Evolutionary conservation across 441 rosid species (phyloP), one percentile per base, ranked within the genome.

Genomic region (Theobroma grandiflorum): DNA sequence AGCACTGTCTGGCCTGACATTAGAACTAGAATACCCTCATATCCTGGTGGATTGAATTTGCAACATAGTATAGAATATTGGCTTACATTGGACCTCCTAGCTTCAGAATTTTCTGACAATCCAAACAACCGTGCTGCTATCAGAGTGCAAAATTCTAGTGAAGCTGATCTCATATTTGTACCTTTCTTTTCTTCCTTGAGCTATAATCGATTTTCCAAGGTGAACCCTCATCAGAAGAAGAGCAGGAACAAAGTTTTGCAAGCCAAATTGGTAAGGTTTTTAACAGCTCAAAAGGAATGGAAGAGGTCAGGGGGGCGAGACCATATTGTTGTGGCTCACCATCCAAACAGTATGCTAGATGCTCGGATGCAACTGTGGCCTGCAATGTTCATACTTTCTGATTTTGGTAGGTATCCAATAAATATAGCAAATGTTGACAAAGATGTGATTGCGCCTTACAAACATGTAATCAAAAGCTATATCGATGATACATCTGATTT

Each of bases 31-130:
- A 82, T 92, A 82, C 99, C 98, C 0, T 82, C 74, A 4, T 92
- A 96, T 76, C 98, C 98, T 0, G 98, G 98, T 31, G 98, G 97
- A 14, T 90, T 95, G 88, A 96, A 95, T 73, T 78, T 93, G 91
- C 98, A 96, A 18, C 98, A 96, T 61, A 96, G 99, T 74, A 87
- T 95, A 11, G 99, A 95, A 78, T 95, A 93, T 84, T 96, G 99
- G 99, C 91, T 96, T 18, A 93, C 98, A 0, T 78, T 95, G 82
- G 98, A 95, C 85, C 89, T 95, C 11, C 96, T 95, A 59, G 92
- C 93, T 9, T 92, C 96, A 0, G 96, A 92, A 69, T 64, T 80
- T 67, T 84, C 91, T 18, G 84, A 82, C 12, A 77, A 85, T 12
- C 87, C 87, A 0, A 85, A 88, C 0, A 84, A 83, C 71, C 74